Base-by-base conservation (phyloP, 163 green algal genomes). In the Coccomyxa subellipsoidea region DNA sequence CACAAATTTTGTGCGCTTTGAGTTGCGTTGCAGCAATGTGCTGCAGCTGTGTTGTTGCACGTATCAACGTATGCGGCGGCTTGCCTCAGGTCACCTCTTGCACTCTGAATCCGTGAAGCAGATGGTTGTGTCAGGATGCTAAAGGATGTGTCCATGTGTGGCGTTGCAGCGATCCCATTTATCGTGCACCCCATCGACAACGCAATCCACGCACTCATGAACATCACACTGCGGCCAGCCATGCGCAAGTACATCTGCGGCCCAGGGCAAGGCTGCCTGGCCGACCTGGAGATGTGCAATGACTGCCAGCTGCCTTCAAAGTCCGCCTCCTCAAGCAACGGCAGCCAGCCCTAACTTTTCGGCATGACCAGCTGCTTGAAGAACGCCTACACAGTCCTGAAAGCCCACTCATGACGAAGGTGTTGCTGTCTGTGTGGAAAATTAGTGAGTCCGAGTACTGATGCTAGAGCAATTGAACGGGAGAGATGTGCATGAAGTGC, bases 111-210 rank as follows among this genome's bases (percentile, higher is more conserved):
- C n/a, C n/a, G n/a, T n/a, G n/a, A n/a, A n/a, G n/a, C n/a, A n/a
- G n/a, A n/a, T n/a, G n/a, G n/a, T n/a, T n/a, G n/a, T n/a, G n/a
- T n/a, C n/a, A n/a, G n/a, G n/a, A n/a, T n/a, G n/a, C n/a, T n/a
- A n/a, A 23, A 8, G 23, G 3, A 1, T 59, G 47, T 18, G 2
- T 59, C 47, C 23, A 18, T 59, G 47, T 18, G 21, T 59, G 54
- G 23, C 12, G 40, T 32, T 84, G 84, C 87, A 82, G 83, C 87
- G 36, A 95, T 95, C 81, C 92, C 92, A 27, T 91, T 94, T 84
- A 95, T 95, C 73, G 92, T 94, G 29, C 92, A 94, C 79, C 92
- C 92, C 35, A 95, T 95, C 39, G 92, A 95, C 85, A 83, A 87
- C 34, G 85, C 69, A 34, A 90, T 95, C 38, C 91, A 94, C 82